Evolutionary conservation across 768 basidiomycete genomes (phyloP), one percentile per base, ranked within the genome.

Genomic region (Lactarius sanguifluus): DNA sequence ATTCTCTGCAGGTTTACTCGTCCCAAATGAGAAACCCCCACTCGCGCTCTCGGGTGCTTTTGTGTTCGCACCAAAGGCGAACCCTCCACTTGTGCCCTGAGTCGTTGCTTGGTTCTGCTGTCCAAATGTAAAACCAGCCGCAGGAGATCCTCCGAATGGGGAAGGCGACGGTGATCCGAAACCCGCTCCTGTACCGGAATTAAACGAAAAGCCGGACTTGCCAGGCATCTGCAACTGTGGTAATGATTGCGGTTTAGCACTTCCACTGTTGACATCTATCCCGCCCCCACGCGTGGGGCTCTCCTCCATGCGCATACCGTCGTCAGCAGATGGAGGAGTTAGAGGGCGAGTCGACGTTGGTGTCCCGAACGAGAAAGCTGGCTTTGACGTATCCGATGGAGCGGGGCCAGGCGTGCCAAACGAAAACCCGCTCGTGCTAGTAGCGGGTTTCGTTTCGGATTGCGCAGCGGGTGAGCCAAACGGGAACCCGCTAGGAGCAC

Each of bases 261-360:
- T 57, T 54, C 64, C 74, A 18, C 77, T 77, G 66, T 81, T 84
- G 28, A 77, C 69, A 57, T 83, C 82, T 72, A 85, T 77, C 43
- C 62, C 61, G 10, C 88, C 72, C 43, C 61, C 65, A 16, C 73
- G 81, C 3, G 83, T 85, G 1, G 91, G 91, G 70, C 91, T 92
- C 75, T 92, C 91, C 47, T 92, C 91, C 91, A 92, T 92, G 64
- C 77, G 83, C 69, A 89, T 83, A 66, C 90, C 90, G 58, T 86
- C 82, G 55, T 86, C 87, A 40, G 80, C 79, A 64, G 80, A 85
- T 2, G 90, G 90, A 12, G 89, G 89, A 0, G 89, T 91, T 6
- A 79, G 76, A n/a, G 89, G 81, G 25, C 87, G 79, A 32, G 79
- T 75, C 15, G 78, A 74, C 1, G 77, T 71, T 30, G 78, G 59